phyloP scores from a whole-genome alignment of 2,329 filamentous ascomycete species.

The Colletotrichum coccodes region DNA sequence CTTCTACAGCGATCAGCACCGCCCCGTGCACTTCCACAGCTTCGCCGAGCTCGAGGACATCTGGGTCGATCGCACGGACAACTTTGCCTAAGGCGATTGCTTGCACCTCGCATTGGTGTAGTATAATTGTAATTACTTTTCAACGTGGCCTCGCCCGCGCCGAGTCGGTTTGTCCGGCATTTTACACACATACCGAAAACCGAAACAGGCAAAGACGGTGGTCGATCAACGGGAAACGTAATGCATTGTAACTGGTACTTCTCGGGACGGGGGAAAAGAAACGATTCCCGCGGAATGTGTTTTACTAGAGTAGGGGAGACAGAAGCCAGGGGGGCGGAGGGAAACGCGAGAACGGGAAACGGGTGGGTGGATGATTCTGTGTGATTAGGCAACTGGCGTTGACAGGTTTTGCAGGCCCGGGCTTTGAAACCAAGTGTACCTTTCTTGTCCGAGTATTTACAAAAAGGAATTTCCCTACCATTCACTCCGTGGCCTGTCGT shows the following conservation, averaged over 20 bases:
- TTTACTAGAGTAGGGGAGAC: neutral
- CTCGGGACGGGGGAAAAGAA: neutral
- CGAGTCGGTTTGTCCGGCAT: neutral
- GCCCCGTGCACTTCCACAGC: constrained; percentile 95
- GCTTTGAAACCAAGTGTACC: constrained; percentile 18
- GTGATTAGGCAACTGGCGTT: constrained; percentile 10
- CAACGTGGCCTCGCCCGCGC: neutral
- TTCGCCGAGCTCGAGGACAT: constrained; percentile 98
- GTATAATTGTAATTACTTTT: neutral
- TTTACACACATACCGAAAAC: neutral
- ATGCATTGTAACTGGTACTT: neutral
- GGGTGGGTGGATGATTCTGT: neutral
- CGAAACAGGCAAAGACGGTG: neutral
- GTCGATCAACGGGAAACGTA: neutral
- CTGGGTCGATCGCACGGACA: constrained; percentile 92
- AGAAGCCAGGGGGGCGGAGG: neutral
- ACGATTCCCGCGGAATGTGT: neutral
- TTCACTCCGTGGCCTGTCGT: neutral
- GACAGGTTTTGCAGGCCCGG: neutral
- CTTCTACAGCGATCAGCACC: constrained; percentile 93
- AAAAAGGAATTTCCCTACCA: neutral
- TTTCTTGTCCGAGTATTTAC: neutral
- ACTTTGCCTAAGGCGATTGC: constrained; percentile 76
- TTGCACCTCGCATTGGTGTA: neutral
- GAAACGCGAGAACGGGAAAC: neutral